Evolutionary conservation across 768 basidiomycete genomes (phyloP).

Genomic region (Trametes cinnabarina): DNA sequence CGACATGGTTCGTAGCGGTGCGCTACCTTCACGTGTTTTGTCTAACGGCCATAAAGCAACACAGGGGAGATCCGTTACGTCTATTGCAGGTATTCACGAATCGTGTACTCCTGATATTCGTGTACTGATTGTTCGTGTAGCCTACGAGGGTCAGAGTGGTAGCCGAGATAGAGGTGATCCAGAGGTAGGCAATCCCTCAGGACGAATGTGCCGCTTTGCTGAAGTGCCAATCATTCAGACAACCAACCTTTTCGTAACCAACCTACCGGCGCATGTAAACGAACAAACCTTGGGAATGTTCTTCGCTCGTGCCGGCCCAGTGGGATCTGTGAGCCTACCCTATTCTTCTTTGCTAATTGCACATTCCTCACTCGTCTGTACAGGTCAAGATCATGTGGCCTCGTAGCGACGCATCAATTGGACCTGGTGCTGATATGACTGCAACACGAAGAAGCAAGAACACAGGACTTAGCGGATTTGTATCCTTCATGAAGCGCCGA

Average conservation of each 20-base stretch:
- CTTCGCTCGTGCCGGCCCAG: conserved; percentile 90
- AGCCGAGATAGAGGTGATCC: conserved; percentile 88
- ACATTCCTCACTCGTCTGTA: no score
- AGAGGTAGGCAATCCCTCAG: conserved; percentile 63
- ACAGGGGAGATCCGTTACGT: conserved; percentile 78
- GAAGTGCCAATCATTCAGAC: conserved; percentile 50
- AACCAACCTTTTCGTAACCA: conserved; percentile 94
- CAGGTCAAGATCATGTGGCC: conserved; percentile 99
- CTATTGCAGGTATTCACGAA: conserved; percentile 70
- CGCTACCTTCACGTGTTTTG: neutral
- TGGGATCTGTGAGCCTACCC: conserved; percentile 65
- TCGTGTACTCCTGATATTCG: neutral
- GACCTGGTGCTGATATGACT: conserved; percentile 77
- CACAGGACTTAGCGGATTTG: conserved; percentile 88
- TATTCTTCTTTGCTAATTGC: conserved; percentile 30
- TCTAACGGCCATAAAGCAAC: conserved; percentile 31
- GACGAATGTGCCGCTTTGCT: no score
- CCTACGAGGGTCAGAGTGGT: conserved; percentile 89
- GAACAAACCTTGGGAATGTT: conserved; percentile 85
- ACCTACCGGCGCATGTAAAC: conserved; percentile 82
- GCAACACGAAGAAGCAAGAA: conserved; percentile 66
- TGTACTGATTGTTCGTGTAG: conserved; percentile 31
- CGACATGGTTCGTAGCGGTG: conserved; percentile 50
- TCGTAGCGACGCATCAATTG: conserved; percentile 66
- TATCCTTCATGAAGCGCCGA: conserved; percentile 91